These are phyloP conservation scores for Gomphus sp. DNA, from an alignment of 1,284 basidiomycete species.

Conservation along the genomic window DNA sequence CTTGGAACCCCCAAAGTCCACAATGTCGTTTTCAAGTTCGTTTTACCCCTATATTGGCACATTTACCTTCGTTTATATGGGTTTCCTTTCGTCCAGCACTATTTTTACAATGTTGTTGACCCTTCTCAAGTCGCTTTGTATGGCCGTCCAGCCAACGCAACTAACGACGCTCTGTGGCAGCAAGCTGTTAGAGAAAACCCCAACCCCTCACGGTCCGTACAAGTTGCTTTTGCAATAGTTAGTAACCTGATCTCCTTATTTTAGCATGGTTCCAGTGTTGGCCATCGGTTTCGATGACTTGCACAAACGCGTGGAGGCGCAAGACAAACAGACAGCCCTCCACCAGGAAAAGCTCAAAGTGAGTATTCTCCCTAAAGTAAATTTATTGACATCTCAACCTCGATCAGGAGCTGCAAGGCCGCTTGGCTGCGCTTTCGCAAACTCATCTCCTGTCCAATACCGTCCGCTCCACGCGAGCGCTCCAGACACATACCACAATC, in stretches of 20 bases:
- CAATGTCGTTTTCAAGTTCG: conserved; percentile 77
- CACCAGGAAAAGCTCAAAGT: conserved; percentile 69
- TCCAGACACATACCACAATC: conserved; percentile 63
- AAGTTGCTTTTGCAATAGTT: conserved; percentile 8
- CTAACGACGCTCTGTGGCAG: conserved; percentile 72
- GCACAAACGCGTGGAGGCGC: conserved; percentile 72
- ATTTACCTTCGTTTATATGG: conserved; percentile 3
- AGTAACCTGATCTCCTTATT: background rate
- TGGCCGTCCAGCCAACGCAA: conserved; percentile 64
- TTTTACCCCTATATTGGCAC: conserved; percentile 3
- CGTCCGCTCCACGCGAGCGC: conserved; percentile 57
- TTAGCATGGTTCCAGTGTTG: conserved; percentile 74
- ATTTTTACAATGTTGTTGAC: conserved; percentile 83
- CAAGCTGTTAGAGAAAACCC: conserved; percentile 78
- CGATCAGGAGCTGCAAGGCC: conserved; percentile 55
- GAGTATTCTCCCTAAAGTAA: conserved; percentile 7
- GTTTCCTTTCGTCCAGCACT: conserved; percentile 39
- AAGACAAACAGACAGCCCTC: conserved; percentile 56
- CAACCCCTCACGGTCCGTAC: conserved; percentile 67
- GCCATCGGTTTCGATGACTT: conserved; percentile 80
- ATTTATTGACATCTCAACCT: background rate
- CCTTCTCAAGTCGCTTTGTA: conserved; percentile 62
- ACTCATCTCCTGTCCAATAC: conserved; percentile 63
- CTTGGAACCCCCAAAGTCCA: conserved; percentile 65
- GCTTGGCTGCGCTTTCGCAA: conserved; percentile 54